These are phyloP conservation scores for Yarrowia galli DNA, from an alignment of 1,139 yeast genomes.

Conservation along the genomic window DNA sequence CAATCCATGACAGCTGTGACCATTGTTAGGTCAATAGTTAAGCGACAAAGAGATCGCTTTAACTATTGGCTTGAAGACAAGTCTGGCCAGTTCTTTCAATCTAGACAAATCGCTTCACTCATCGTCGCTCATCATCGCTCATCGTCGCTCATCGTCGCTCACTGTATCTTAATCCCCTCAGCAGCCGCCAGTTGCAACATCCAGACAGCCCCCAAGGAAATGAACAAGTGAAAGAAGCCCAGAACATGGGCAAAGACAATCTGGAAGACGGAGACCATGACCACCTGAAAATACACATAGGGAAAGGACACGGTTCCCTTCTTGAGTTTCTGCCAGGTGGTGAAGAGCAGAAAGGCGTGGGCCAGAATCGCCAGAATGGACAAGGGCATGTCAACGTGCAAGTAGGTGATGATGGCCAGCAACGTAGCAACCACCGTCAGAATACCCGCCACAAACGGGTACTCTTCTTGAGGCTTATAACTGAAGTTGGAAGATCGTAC, in stretches of 20 bases:
- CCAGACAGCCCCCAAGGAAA: not conserved
- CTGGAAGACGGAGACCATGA: slow-evolving; percentile 10
- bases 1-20: no score
- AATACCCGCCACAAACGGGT: slow-evolving; percentile 19
- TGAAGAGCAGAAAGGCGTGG: slow-evolving; percentile 12
- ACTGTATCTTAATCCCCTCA: not conserved
- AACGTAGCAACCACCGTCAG: slow-evolving; percentile 6
- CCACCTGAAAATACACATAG: slow-evolving; percentile 19
- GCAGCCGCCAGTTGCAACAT: not conserved
- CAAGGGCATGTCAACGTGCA: slow-evolving; percentile 17
- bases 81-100: no score
- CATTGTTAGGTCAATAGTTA: no score
- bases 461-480: slow-evolving; percentile 18
- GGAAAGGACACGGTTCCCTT: not conserved
- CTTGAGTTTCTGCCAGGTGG: slow-evolving; percentile 4
- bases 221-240: slow-evolving; percentile 9
- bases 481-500: not conserved
- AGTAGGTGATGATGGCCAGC: slow-evolving; percentile 11
- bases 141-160: not conserved
- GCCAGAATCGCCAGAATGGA: slow-evolving; percentile 8
- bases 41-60: no score
- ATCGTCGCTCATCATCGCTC: not conserved
- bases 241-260: slow-evolving; percentile 9
- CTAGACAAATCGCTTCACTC: no score
- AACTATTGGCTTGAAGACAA: no score